A percentile compares a stretch with the other conserved stretches of the same genome.
These are phyloP conservation scores for Ogataea degrootiae DNA, from an alignment of 805 yeast genomes.

Conservation along the genomic window DNA sequence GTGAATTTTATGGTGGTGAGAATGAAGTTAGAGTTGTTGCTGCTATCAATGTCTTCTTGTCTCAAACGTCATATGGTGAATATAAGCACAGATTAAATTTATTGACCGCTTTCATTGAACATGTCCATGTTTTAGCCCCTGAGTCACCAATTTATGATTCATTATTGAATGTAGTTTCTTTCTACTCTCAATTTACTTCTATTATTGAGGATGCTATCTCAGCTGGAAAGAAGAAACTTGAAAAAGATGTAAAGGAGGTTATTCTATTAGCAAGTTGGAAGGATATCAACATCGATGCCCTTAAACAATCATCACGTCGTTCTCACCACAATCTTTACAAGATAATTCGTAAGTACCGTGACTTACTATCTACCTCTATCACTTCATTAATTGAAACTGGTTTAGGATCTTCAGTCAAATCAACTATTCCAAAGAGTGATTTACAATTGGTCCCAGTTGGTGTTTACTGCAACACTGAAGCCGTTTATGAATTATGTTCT, in stretches of 20 bases:
- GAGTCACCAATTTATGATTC: conserved; percentile 32
- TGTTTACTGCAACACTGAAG: conserved; percentile 1
- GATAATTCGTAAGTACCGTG: conserved; percentile 75
- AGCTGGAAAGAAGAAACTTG: conserved; percentile 48
- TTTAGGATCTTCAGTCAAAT: conserved; percentile 20
- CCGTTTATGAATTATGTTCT: conserved; percentile 22
- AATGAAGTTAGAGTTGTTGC: conserved; percentile 37
- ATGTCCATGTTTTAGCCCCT: conserved; percentile 34
- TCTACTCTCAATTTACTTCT: conserved; percentile 61
- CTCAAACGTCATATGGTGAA: conserved; percentile 76
- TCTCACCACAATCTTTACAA: conserved; percentile 85
- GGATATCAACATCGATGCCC: conserved; percentile 88
- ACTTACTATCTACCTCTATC: conserved; percentile 48
- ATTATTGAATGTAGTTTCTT: conserved; percentile 53
- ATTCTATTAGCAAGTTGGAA: conserved; percentile 94
- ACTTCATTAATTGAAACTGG: conserved; percentile 58
- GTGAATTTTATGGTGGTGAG: conserved; percentile 32
- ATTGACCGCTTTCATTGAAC: conserved; percentile 59
- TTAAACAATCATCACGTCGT: conserved; percentile 87
- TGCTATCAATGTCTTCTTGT: conserved; percentile 70
- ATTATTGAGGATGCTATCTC: conserved; percentile 42
- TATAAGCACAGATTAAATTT: conserved; percentile 54
- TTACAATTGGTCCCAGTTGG: conserved; percentile 8
- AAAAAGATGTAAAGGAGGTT: conserved; percentile 78
- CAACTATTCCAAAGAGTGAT: conserved; percentile 4